Evolutionary conservation across 176 grass and related monocot species (phyloP).

Genomic region (Stipa capillata): DNA sequence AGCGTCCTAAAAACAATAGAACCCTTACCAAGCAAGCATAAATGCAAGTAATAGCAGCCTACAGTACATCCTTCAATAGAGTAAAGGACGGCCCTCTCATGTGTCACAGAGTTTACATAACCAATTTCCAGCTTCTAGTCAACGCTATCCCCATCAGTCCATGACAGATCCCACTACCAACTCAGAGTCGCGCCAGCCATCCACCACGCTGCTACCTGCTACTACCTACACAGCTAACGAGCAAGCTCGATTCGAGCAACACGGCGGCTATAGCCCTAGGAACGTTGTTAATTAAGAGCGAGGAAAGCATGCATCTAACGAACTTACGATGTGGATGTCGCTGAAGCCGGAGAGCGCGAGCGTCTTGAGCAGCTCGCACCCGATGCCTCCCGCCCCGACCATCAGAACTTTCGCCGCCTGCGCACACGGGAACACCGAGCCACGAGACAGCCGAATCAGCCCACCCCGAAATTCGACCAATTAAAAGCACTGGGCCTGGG

Average conservation of each 20-base stretch:
- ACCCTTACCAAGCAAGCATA: not conserved
- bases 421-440: not conserved
- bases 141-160: slow-evolving; percentile 24
- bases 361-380: slow-evolving; percentile 98
- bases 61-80: not conserved
- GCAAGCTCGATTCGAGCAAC: not conserved
- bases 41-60: not conserved
- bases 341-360: slow-evolving; percentile 86
- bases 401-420: slow-evolving; percentile 93
- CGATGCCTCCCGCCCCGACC: slow-evolving; percentile 96
- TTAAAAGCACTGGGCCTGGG: too few species aligned
- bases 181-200: not conserved
- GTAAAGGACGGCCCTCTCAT: not conserved
- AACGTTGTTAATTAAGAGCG: not conserved
- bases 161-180: slow-evolving; percentile 24
- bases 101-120: not conserved
- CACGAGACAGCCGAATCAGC: not conserved
- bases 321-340: slow-evolving; percentile 91
- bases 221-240: not conserved
- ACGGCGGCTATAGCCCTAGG: slow-evolving; percentile 19
- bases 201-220: not conserved
- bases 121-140: not conserved
- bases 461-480: not conserved
- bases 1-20: not conserved
- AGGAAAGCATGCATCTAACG: too few species aligned